These are phyloP conservation scores for Sclerotinia glacialis DNA, from an alignment of 2,329 filamentous ascomycete genomes.

Conservation along the genomic window DNA sequence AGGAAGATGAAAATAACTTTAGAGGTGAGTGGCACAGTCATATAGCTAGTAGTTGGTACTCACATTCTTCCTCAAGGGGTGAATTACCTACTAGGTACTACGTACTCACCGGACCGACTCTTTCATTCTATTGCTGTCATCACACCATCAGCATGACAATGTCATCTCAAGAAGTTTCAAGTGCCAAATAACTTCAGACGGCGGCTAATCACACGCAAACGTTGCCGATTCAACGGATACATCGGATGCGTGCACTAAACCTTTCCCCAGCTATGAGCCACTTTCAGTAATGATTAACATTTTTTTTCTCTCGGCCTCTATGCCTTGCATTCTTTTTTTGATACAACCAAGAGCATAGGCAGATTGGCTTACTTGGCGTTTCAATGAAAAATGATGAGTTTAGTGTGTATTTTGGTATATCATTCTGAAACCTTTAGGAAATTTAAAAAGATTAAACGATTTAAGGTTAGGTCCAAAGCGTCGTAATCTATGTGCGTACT, in stretches of 20 bases:
- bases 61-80: too few relatives aligned
- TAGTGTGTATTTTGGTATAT: not conserved
- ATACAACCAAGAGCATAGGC: not conserved
- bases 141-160: not conserved
- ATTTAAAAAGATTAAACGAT: not conserved
- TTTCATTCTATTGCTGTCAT: too few relatives aligned
- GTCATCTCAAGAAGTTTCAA: not conserved
- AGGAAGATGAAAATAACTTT: not conserved
- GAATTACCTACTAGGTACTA: too few relatives aligned
- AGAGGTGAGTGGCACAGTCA: not conserved
- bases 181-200: not conserved
- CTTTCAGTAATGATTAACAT: not conserved
- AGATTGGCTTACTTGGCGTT: not conserved
- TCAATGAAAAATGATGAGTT: not conserved
- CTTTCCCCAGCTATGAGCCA: not conserved
- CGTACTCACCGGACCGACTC: not conserved
- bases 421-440: slow-evolving; percentile 1
- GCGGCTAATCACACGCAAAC: slow-evolving; percentile 3
- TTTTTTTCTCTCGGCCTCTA: not conserved
- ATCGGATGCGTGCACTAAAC: not conserved
- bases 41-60: too few relatives aligned
- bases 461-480: not conserved
- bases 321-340: not conserved
- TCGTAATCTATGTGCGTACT: not conserved
- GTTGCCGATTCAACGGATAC: not conserved